Evolutionary conservation across 306 rosid genomes (phyloP), one percentile per base, ranked within the genome.

Genomic region (Cajanus cajan): DNA sequence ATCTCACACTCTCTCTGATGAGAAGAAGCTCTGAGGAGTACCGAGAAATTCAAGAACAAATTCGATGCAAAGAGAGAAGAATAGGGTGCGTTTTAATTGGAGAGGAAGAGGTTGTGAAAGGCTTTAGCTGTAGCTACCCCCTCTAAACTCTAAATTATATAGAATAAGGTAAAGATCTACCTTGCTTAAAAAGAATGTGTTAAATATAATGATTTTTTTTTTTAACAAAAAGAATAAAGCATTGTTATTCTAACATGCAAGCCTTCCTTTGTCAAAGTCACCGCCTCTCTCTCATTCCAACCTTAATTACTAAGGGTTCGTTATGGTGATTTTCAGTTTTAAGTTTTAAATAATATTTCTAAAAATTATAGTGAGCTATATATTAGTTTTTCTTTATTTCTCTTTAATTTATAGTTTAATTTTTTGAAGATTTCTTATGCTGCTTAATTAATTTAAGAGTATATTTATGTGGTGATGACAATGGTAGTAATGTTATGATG

Each of bases 1-100:
- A 81, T 81, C 74, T 73, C 86, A 80, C 68, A 68, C 78, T 78
- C 61, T 72, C 65, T 61, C 51, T 62, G 74, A 43, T 41, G 83
- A 83, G 88, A 59, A 59, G 39, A 81, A 78, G 62, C 82, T 80
- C 80, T 22, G 0, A 18, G 8, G 80, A 89, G 84, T 85, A 89
- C 72, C 14, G 18, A 86, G 93, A 90, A 90, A 85, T 89, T 92
- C 92, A 89, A 90, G 97, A 92, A 94, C 97, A 94, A 94, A 94
- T 89, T 96, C 98, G 90, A 94, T 92, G 94, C 97, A 90, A 88
- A 77, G 83, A 82, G 80, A 85, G 89, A 64, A 84, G 96, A 93
- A 93, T 93, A 89, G 89, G 98, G 98, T 91, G 90, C 93, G 90
- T 83, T 90, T 22, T 55, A 5, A 24, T 89, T 88, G 86, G 91